These are phyloP conservation scores for Aspergillus bombycis DNA, from an alignment of 2,329 filamentous ascomycete genomes.

Conservation along the genomic window DNA sequence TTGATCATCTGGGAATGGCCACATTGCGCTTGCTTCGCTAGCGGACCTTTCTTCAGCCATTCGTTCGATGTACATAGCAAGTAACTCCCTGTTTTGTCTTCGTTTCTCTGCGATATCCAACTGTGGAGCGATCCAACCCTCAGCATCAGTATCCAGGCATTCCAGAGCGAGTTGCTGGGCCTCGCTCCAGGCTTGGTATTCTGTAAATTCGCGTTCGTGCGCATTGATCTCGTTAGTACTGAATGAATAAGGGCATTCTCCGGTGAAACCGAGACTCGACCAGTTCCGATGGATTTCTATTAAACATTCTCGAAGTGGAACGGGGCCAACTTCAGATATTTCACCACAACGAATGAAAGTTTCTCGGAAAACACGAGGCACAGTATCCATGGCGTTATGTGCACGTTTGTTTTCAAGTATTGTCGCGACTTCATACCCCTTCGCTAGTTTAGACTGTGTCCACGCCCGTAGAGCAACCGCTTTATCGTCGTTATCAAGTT, in stretches of 20 bases:
- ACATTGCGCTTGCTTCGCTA: conserved; percentile 23
- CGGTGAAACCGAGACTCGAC: conserved; percentile 29
- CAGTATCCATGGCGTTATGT: conserved; percentile 21
- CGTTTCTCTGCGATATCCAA: conserved; percentile 31
- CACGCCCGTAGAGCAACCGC: conserved; percentile 18
- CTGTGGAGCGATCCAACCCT: conserved; percentile 40
- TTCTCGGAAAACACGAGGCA: conserved; percentile 35
- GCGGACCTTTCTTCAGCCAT: conserved; percentile 22
- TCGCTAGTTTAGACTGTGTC: conserved; percentile 26
- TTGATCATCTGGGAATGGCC: conserved; percentile 20
- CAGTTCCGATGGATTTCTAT: conserved; percentile 35
- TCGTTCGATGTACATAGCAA: conserved; percentile 24
- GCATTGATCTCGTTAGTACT: conserved; percentile 28
- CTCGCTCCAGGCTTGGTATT: conserved; percentile 33
- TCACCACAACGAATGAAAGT: conserved; percentile 38
- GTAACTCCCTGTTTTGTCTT: conserved; percentile 30
- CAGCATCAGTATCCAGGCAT: conserved; percentile 36
- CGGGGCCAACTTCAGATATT: conserved; percentile 26
- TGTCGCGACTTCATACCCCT: conserved; percentile 35
- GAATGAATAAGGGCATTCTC: conserved; percentile 33
- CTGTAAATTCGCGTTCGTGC: conserved; percentile 32
- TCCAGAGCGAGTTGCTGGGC: conserved; percentile 31
- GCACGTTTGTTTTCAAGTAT: conserved; percentile 27
- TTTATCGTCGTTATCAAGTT: conserved; percentile 29
- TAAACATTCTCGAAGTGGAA: conserved; percentile 39